Base-by-base conservation (phyloP, 805 yeast species). In the Pichia exigua region DNA sequence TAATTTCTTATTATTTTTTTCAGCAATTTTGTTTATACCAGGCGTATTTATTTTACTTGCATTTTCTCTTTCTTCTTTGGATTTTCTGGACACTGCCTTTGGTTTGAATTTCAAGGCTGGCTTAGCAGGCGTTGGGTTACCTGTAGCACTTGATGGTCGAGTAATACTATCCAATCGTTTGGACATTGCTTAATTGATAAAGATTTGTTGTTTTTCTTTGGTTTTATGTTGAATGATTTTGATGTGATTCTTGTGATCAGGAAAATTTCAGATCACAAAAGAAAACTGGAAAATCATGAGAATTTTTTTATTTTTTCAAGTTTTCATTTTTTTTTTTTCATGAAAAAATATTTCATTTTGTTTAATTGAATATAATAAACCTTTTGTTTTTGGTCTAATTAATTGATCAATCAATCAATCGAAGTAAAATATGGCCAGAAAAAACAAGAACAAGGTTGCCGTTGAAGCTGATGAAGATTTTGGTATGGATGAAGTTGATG, bases 11-110 rank as follows among this genome's bases (percentile, higher is more conserved):
- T 18, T 50, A 32, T 47, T 51, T 35, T 45, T 53, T 35, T 49
- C 53, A 13, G 49, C 43, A 2, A 53, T 43, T 22, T 71, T 53
- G 75, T 69, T 57, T 73, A 76, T 48, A 15, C 66, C 64, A 2
- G 67, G 64, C 2, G 58, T 61, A 5, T 90, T 89, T 0, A 90
- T 91, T 6, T 32, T 45, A 10, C 44, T 27, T 50, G 79, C 78
- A 27, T 86, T 82, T 22, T 82, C 96, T 65, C 96, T 73, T 59
- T 89, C 96, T 59, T 87, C 91, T 59, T 87, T 84, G 12, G 89
- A 71, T 64, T 88, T 81, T 67, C 97, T 74, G 0, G 90, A 90
- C 43, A 91, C 96, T 2, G 76, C 83, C 66, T 91, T 91, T 2
- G 97, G 97, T 66, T 83, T 82, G 69, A 91, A 91, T 66, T 85